A percentile compares a stretch with the other conserved stretches of the same genome.
Conservation (phyloP, 2,329 filamentous ascomycete genomes). For the Microsporum canis region DNA sequence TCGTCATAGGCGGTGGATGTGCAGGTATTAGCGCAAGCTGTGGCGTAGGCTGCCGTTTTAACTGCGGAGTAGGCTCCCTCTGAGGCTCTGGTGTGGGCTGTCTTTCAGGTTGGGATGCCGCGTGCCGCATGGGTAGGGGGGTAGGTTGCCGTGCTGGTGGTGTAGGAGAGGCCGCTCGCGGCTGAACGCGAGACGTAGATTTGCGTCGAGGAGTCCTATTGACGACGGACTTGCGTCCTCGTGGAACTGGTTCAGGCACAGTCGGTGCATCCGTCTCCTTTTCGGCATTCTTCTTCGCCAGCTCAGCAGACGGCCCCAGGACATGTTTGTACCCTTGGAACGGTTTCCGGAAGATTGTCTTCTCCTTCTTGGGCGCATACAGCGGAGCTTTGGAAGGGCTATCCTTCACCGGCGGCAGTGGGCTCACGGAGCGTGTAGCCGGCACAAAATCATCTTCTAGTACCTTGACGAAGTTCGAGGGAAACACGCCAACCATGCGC, state of each 20-base stretch:
- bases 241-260: not conserved
- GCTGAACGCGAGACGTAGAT: slow-evolving; percentile 1
- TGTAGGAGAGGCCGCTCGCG: slow-evolving; percentile 9
- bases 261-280: not conserved
- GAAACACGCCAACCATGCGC: slow-evolving; percentile 83
- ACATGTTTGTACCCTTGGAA: slow-evolving; percentile 51
- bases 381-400: slow-evolving; percentile 30
- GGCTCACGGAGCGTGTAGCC: slow-evolving; percentile 37
- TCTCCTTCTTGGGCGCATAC: slow-evolving; percentile 46
- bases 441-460: slow-evolving; percentile 78
- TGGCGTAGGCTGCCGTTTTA: not conserved
- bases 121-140: not conserved
- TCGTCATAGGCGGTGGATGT: not conserved
- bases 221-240: not conserved
- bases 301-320: slow-evolving; percentile 29
- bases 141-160: not conserved
- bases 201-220: slow-evolving; percentile 2
- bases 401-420: slow-evolving; percentile 37
- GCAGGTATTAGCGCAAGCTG: not conserved
- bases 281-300: slow-evolving; percentile 28
- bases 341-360: slow-evolving; percentile 51
- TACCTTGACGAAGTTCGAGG: slow-evolving; percentile 93
- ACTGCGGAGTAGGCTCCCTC: not conserved
- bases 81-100: not conserved
- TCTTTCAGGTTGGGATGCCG: not conserved